Conservation (phyloP, 345 rosid species). For the Zanthoxylum bungeanum region DNA sequence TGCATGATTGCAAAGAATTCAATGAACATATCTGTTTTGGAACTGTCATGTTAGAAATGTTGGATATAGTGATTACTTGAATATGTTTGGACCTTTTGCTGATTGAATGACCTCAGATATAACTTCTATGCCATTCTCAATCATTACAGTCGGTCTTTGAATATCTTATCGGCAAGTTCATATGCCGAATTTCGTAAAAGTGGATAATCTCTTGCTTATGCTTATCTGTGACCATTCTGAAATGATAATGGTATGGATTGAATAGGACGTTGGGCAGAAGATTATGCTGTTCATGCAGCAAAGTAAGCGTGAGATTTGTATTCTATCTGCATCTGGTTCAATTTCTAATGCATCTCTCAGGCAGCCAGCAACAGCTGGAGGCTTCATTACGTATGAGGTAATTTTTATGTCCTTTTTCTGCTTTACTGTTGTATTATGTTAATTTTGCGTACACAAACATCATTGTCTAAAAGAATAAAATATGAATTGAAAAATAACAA, state of each 20-base stretch:
- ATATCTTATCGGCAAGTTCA: neutral
- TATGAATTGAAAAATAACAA: neutral
- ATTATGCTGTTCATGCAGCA: conserved; percentile 66
- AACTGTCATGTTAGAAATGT: neutral
- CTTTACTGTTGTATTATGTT: neutral
- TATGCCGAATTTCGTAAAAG: neutral
- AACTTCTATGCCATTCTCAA: neutral
- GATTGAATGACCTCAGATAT: neutral
- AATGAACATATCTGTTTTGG: neutral
- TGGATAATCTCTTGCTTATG: neutral
- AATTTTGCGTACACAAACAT: neutral
- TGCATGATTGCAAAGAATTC: neutral
- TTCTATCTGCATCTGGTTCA: conserved; percentile 87
- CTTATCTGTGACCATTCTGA: conserved; percentile 16
- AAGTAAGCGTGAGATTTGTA: conserved; percentile 73
- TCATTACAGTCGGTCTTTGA: neutral
- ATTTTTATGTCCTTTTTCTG: neutral
- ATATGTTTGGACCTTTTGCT: neutral
- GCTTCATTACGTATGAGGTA: conserved; percentile 81
- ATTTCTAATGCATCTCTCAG: conserved; percentile 74
- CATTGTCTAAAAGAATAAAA: neutral
- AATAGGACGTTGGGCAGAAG: conserved; percentile 84
- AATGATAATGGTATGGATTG: conserved; percentile 23
- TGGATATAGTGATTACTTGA: neutral
- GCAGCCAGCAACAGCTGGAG: conserved; percentile 81